These are phyloP conservation scores for Penicillium sp. DNA, from an alignment of 2,329 filamentous ascomycete genomes.

Conservation along the genomic window DNA sequence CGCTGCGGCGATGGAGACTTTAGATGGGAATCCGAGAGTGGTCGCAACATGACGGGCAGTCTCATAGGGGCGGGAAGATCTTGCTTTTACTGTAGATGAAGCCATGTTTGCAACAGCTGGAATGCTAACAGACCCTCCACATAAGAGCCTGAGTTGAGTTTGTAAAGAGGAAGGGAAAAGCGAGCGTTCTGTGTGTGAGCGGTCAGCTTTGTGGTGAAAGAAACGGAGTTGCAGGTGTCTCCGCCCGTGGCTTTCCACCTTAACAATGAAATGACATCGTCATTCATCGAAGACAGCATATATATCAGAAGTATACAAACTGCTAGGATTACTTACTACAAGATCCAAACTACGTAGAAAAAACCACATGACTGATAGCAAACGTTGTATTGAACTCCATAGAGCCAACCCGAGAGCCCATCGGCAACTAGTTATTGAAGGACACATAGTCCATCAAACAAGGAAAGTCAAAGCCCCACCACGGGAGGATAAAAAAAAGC, in stretches of 20 bases:
- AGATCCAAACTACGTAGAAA: background rate
- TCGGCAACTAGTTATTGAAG: slow-evolving; percentile 9
- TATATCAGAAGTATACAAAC: background rate
- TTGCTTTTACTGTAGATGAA: background rate
- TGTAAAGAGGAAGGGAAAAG: background rate
- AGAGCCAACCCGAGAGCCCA: background rate
- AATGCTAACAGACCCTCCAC: background rate
- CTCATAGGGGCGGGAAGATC: slow-evolving; percentile 15
- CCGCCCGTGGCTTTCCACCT: background rate
- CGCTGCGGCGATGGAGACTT: slow-evolving; percentile 12
- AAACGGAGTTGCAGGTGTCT: background rate
- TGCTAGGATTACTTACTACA: background rate
- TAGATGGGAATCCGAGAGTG: slow-evolving; percentile 27
- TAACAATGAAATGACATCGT: too few relatives aligned
- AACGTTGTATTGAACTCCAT: background rate
- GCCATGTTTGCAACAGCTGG: background rate
- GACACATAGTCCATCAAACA: background rate
- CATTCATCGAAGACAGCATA: background rate
- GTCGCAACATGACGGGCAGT: slow-evolving; percentile 21
- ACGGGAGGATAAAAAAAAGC: slow-evolving; percentile 8
- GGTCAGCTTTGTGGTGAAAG: background rate
- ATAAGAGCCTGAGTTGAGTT: background rate
- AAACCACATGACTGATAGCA: background rate
- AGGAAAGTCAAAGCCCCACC: background rate
- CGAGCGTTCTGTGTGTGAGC: background rate